These are phyloP conservation scores for Pilasporangium apinafurcum DNA, from an alignment of 352 stramenopile species.

Conservation along the genomic window DNA sequence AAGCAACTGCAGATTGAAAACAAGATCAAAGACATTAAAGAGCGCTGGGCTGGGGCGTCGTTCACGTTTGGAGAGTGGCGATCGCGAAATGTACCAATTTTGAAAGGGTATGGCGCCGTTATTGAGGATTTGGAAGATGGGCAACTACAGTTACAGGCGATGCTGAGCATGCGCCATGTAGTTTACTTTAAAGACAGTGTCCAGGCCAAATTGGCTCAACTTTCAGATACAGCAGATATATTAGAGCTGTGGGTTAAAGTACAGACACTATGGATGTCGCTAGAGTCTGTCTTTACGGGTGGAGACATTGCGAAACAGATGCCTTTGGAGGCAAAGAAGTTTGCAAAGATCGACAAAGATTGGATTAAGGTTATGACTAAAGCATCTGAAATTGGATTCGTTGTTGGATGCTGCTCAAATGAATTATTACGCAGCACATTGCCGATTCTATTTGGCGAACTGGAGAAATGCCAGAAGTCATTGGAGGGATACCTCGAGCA, in stretches of 20 bases:
- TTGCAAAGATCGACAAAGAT: conserved; percentile 90
- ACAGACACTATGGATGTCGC: conserved; percentile 86
- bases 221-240: conserved; percentile 86
- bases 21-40: conserved; percentile 85
- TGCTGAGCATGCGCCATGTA: conserved; percentile 87
- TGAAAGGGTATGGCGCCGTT: conserved; percentile 71
- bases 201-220: conserved; percentile 65
- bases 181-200: conserved; percentile 85
- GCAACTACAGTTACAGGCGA: conserved; percentile 83
- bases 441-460: conserved; percentile 82
- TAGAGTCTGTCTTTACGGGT: conserved; percentile 90
- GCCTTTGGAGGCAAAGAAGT: conserved; percentile 89
- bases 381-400: conserved; percentile 68
- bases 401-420: conserved; percentile 78
- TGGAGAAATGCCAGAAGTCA: conserved; percentile 90
- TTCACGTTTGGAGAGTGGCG: conserved; percentile 90
- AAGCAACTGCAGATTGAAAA: conserved; percentile 89
- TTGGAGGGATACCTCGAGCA: conserved; percentile 90
- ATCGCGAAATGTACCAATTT: conserved; percentile 51
- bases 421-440: conserved; percentile 80
- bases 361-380: conserved; percentile 89
- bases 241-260: conserved; percentile 90
- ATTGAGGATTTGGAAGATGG: conserved; percentile 89
- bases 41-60: conserved; percentile 60
- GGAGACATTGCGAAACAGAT: conserved; percentile 92